phyloP scores from a whole-genome alignment of 176 grass and related monocot species.

The Rhynchospora pubera region DNA sequence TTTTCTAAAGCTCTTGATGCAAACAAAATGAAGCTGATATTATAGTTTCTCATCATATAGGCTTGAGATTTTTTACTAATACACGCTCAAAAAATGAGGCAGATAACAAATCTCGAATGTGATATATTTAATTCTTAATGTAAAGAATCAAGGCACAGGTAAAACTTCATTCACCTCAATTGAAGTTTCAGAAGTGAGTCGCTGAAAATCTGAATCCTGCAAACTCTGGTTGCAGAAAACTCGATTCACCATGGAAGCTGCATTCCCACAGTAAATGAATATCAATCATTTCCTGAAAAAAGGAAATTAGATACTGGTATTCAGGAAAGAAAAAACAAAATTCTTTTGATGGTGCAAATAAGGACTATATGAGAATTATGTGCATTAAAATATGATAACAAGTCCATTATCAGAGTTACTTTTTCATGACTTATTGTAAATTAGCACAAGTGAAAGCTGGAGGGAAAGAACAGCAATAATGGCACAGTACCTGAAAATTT shows the following conservation, averaged over 20 bases:
- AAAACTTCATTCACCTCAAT: conserved; percentile 53
- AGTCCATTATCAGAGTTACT: not conserved
- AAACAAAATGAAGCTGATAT: not conserved
- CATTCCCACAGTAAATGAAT: conserved; percentile 91
- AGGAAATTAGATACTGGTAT: conserved; percentile 42
- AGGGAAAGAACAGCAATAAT: not conserved
- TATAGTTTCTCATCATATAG: not conserved
- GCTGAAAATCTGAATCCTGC: conserved; percentile 33
- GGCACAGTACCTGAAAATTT: conserved; percentile 65
- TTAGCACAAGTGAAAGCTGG: not conserved
- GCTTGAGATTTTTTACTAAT: not conserved
- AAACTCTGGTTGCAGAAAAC: conserved; percentile 57
- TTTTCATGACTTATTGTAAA: not conserved
- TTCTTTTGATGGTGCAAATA: not conserved
- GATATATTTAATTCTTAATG: not conserved
- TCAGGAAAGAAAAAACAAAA: conserved; percentile 25
- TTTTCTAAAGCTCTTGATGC: not conserved
- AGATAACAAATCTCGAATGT: not conserved
- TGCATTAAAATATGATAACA: not conserved
- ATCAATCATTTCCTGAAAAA: conserved; percentile 89
- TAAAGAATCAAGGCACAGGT: not conserved
- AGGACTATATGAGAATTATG: not conserved
- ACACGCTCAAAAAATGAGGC: not conserved
- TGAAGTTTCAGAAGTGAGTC: conserved; percentile 77
- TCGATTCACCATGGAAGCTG: conserved; percentile 99